phyloP scores from a whole-genome alignment of 345 rosid species.

The Cardamine occulta region DNA sequence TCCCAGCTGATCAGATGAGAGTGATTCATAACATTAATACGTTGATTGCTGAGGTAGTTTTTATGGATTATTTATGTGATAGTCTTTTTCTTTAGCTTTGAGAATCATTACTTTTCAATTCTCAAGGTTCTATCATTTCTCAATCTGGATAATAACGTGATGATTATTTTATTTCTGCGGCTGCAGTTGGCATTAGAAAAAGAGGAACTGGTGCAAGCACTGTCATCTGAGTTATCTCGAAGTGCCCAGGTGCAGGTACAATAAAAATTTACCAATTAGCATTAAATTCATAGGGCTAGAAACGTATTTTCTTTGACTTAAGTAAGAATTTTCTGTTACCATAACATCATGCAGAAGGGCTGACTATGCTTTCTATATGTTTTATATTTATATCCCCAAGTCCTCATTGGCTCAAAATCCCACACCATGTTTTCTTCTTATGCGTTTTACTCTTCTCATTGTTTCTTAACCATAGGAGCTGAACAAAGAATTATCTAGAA shows the following conservation, averaged over 20 bases:
- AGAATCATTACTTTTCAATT: background rate
- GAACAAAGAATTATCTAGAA: conserved; percentile 78
- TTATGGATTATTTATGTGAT: conserved; percentile 1
- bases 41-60: conserved; percentile 73
- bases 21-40: conserved; percentile 71
- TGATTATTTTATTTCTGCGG: conserved; percentile 18
- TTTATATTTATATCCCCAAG: conserved; percentile 1
- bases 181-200: conserved; percentile 84
- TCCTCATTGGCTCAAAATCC: background rate
- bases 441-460: too few species aligned
- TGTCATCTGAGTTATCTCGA: conserved; percentile 74
- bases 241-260: conserved; percentile 78
- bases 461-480: conserved; percentile 60
- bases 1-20: conserved; percentile 86
- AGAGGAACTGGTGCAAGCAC: conserved; percentile 77
- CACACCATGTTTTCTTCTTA: background rate
- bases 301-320: conserved; percentile 5
- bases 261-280: background rate
- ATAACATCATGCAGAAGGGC: conserved; percentile 7
- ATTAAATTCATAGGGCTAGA: background rate
- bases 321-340: conserved; percentile 7
- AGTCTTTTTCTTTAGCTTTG: conserved; percentile 3
- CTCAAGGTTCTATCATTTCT: conserved; percentile 19
- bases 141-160: conserved; percentile 16
- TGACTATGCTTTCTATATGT: background rate